phyloP scores from a whole-genome alignment of 2,329 filamentous ascomycete genomes.

The Laburnicola sp. region DNA sequence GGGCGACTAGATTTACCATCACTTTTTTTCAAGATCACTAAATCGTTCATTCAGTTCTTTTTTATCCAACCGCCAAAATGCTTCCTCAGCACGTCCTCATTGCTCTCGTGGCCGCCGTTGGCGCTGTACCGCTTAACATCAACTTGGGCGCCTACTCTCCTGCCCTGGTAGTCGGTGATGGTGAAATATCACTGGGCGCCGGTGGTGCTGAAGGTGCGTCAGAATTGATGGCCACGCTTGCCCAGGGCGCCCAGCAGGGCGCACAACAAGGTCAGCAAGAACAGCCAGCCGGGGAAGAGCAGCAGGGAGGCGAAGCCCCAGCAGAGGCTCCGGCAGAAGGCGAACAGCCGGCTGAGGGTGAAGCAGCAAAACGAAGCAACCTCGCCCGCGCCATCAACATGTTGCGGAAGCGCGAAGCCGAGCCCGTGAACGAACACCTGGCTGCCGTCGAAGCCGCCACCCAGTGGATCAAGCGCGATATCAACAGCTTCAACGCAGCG shows the following conservation, averaged over 20 bases:
- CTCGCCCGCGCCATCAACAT: constrained; percentile 33
- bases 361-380: constrained; percentile 31
- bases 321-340: constrained; percentile 6
- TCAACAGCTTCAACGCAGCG: constrained; percentile 54
- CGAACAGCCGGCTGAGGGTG: constrained; percentile 23
- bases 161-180: constrained; percentile 58
- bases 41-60: constrained; percentile 19
- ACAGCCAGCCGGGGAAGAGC: no score
- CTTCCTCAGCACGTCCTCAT: constrained; percentile 44
- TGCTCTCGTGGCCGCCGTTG: constrained; percentile 40
- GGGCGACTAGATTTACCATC: constrained; percentile 33
- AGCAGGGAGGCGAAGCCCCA: neutral
- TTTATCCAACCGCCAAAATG: constrained; percentile 37
- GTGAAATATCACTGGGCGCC: constrained; percentile 55
- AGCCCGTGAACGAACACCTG: constrained; percentile 23
- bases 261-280: constrained; percentile 17
- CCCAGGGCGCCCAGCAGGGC: constrained; percentile 43
- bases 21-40: constrained; percentile 26
- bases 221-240: constrained; percentile 51
- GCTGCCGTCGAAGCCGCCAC: constrained; percentile 40
- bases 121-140: constrained; percentile 55
- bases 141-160: constrained; percentile 57
- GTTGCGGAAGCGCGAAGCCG: constrained; percentile 30
- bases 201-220: constrained; percentile 43
- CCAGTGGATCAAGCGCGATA: constrained; percentile 52